Base-by-base conservation (phyloP, 257 asterid species). In the Cruciata laevipes region DNA sequence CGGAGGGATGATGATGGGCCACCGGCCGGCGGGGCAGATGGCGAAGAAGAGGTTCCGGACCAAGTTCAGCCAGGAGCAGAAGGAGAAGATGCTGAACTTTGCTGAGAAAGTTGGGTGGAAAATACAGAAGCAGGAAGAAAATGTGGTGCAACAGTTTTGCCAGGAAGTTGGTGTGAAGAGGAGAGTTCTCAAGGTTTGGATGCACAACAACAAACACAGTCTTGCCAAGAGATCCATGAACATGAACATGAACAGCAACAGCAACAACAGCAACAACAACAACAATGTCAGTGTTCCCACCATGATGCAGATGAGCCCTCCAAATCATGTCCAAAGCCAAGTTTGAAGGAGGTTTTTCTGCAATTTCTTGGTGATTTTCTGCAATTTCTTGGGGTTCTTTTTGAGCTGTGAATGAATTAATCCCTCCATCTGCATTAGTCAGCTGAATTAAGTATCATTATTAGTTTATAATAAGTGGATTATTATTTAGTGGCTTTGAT, bases 51-150 rank as follows among this genome's bases (percentile, higher is more conserved):
- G 98, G 71, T 84, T 84, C 75, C 71, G 98, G 32, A 91, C 98
- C 14, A 91, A 91, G 78, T 91, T 91, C 24, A 82, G 78, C 0
- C 89, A 75, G 37, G 96, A 91, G 63, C 96, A 91, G 70, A 89
- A 91, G 88, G 98, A 89, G 85, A 91, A 91, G 69, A 87, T 91
- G 98, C 78, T 79, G 21, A 51, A 55, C 3, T 91, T 89, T 63
- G 98, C 98, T 0, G 98, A 91, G 75, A 89, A 77, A 70, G 96
- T 87, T 14, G 96, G 95, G 67, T 91, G 98, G 98, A 91, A 87
- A 65, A 84, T 91, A 42, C 96, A 87, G 53, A 89, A 83, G 82
- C 96, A 89, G 63, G 96, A 89, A 14, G 98, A 89, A 55, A 63
- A 64, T 3, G 92, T 82, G 68, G 96, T 91, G 75, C 98, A 89